Evolutionary conservation across 1,284 basidiomycete genomes (phyloP), one percentile per base, ranked within the genome.

Genomic region (Cryptococcus neoformans): DNA sequence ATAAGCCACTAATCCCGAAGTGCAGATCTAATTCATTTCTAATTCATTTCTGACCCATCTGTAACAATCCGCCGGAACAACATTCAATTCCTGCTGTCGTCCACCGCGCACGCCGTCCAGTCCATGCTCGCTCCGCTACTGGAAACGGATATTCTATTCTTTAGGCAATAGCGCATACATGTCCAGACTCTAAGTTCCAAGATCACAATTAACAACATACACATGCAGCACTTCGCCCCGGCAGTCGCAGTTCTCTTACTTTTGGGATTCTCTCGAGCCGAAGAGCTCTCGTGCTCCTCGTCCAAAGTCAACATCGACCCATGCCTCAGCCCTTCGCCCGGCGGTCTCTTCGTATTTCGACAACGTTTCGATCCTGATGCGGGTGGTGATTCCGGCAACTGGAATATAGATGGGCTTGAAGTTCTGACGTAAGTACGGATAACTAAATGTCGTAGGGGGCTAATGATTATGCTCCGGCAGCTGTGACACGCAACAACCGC

Each of bases 331-430:
- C 67, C 73, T 1, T 53, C 53, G 2, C 74, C 74, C 0, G 69
- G 62, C 28, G 76, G 76, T 1, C 59, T 74, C 35, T 69, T 77
- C 58, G 53, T 76, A 16, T 74, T 78, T 58, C 59, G 59, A 36
- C 75, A 77, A 57, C 59, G 72, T 17, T 75, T 75, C 58, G 73
- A 77, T 57, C 68, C 75, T 14, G 74, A 77, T 44, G 62, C 64
- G 4, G 73, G 68, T 2, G 53, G 56, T 21, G 76, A 77, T 45
- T 50, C 53, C 39, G 76, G 76, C 1, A 61, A 54, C 45, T 78
- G 76, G 76, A 72, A 72, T 4, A 73, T 78, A 39, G 74, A 76
- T 45, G 69, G 70, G 0, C 38, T 78, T 11, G 70, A 75, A 5
- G 70, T 78, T 2, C 53, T 72, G 6, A 62, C 69, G 76, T 76